A percentile compares a stretch with the other conserved stretches of the same genome.
Evolutionary conservation across 2,329 filamentous ascomycete species (phyloP).

Genomic region (Dichotomopilus funicola): DNA sequence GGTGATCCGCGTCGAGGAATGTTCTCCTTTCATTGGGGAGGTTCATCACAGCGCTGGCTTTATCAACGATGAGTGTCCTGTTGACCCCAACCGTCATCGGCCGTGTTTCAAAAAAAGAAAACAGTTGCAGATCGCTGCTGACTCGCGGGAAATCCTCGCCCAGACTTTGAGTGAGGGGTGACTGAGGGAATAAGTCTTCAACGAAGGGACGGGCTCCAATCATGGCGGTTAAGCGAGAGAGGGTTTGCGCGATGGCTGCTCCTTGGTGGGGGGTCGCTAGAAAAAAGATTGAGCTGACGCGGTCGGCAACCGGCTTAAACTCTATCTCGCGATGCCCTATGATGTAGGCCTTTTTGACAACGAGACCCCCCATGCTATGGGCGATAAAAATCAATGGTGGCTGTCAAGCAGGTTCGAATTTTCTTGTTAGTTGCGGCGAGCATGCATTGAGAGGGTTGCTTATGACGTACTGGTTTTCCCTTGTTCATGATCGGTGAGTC

Average conservation of each 20-base stretch:
- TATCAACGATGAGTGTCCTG: slow-evolving; percentile 29
- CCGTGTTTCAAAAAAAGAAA: slow-evolving; percentile 30
- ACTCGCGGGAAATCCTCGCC: slow-evolving; percentile 31
- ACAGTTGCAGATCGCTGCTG: slow-evolving; percentile 21
- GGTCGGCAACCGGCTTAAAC: slow-evolving; percentile 20
- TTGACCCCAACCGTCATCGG: slow-evolving; percentile 23
- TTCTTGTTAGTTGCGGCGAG: neutral
- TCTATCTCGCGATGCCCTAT: slow-evolving; percentile 21
- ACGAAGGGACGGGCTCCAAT: slow-evolving; percentile 27
- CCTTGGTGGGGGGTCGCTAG: slow-evolving; percentile 34
- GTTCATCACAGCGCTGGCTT: slow-evolving; percentile 27
- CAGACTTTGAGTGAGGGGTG: slow-evolving; percentile 25
- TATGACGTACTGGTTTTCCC: slow-evolving; percentile 13
- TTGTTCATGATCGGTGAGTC: slow-evolving; percentile 24
- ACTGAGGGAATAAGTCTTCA: slow-evolving; percentile 26
- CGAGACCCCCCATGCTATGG: slow-evolving; percentile 35
- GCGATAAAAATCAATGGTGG: slow-evolving; percentile 29
- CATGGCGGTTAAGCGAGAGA: slow-evolving; percentile 23
- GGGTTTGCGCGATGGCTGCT: slow-evolving; percentile 23
- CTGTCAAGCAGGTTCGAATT: slow-evolving; percentile 8
- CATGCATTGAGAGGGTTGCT: neutral
- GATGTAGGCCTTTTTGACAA: slow-evolving; percentile 33
- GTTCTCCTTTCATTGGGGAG: slow-evolving; percentile 25
- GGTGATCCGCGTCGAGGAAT: slow-evolving; percentile 29
- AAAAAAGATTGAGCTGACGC: slow-evolving; percentile 31